Percentiles rank a stretch among this genome's conserved stretches.
These are phyloP conservation scores for Paramyrothecium roridum DNA, from an alignment of 2,329 filamentous ascomycete species.

Conservation along the genomic window DNA sequence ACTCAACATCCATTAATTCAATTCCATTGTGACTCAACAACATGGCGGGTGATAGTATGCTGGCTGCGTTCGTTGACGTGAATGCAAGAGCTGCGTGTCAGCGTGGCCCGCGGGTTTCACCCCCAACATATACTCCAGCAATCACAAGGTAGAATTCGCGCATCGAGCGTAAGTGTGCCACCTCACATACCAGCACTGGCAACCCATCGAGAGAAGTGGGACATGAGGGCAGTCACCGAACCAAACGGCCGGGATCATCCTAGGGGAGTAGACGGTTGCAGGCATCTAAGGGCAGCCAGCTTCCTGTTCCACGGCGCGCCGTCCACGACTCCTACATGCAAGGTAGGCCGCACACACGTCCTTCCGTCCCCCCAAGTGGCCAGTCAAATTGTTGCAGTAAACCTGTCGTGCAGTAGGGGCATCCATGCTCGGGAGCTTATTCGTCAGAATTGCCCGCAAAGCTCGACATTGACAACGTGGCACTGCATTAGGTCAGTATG, in stretches of 20 bases:
- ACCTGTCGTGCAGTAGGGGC: background rate
- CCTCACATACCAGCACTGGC: background rate
- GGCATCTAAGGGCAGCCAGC: background rate
- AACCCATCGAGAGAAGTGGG: background rate
- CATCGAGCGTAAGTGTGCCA: background rate
- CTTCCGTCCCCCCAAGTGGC: background rate
- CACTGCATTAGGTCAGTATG: background rate
- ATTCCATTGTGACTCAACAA: no score
- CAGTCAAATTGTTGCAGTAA: background rate
- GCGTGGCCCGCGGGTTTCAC: no score
- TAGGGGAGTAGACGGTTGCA: background rate
- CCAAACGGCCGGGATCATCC: background rate
- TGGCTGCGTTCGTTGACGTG: no score
- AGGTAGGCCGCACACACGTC: background rate
- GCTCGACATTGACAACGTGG: slow-evolving; percentile 1
- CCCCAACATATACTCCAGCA: no score
- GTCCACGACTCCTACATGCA: background rate
- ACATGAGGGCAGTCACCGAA: background rate
- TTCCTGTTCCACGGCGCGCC: background rate
- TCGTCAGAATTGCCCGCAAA: background rate
- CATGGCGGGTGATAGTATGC: no score
- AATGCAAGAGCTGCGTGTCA: no score
- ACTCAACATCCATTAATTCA: no score
- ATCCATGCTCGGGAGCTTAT: background rate
- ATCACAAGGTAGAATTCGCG: background rate